A percentile compares a stretch with the other conserved stretches of the same genome.
Evolutionary conservation across 2,329 filamentous ascomycete species (phyloP).

Genomic region (Massarina eburnea): DNA sequence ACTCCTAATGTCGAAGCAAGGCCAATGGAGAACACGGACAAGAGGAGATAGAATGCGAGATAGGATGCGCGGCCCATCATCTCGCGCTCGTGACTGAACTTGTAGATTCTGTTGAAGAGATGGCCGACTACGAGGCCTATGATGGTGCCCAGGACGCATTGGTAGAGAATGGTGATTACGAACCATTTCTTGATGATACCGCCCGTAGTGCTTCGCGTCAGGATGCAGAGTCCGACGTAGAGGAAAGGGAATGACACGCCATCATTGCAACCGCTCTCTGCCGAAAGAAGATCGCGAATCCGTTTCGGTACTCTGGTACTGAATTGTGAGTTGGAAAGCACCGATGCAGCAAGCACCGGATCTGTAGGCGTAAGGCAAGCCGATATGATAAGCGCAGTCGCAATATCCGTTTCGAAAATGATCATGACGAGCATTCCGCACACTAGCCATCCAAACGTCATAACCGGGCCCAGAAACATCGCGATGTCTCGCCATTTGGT

Average conservation of each 20-base stretch:
- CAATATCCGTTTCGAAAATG: constrained; percentile 50
- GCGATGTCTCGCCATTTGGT: constrained; percentile 55
- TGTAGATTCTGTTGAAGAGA: constrained; percentile 51
- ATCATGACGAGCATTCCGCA: constrained; percentile 50
- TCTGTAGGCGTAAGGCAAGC: constrained; percentile 61
- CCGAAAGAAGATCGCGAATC: constrained; percentile 54
- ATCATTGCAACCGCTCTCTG: constrained; percentile 60
- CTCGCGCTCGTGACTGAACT: constrained; percentile 48
- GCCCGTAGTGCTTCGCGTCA: constrained; percentile 43
- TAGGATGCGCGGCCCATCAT: constrained; percentile 55
- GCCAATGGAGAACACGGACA: constrained; percentile 56
- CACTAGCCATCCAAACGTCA: constrained; percentile 53
- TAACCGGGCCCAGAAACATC: constrained; percentile 55
- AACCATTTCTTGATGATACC: constrained; percentile 55
- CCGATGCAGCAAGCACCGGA: constrained; percentile 57
- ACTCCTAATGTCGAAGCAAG: constrained; percentile 54
- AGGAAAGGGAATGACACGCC: constrained; percentile 59
- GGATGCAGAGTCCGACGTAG: constrained; percentile 53
- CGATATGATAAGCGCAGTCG: constrained; percentile 54
- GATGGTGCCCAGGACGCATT: constrained; percentile 53
- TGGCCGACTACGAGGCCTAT: constrained; percentile 53
- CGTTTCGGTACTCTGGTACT: constrained; percentile 54
- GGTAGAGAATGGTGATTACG: constrained; percentile 57
- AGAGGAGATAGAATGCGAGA: constrained; percentile 58
- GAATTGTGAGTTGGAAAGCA: constrained; percentile 57